Evolutionary conservation across 2,329 filamentous ascomycete genomes (phyloP).

Genomic region (Talaromyces atroroseus): DNA sequence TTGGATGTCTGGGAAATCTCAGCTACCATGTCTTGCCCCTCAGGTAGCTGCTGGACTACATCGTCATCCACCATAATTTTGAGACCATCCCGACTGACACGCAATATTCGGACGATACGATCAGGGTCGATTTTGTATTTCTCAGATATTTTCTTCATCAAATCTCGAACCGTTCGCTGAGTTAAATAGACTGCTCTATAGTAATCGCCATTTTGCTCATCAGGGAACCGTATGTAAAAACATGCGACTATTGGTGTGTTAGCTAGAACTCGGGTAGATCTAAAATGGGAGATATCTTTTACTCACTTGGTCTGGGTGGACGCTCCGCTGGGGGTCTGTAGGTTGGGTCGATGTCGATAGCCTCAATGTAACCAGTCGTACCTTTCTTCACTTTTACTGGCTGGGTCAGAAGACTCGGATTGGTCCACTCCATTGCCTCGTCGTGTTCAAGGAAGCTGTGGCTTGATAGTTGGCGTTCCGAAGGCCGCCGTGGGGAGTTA

Average conservation of each 20-base stretch:
- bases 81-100: conserved; percentile 66
- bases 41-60: conserved; percentile 72
- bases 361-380: conserved; percentile 76
- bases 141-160: conserved; percentile 64
- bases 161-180: conserved; percentile 67
- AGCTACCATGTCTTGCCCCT: conserved; percentile 83
- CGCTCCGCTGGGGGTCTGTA: conserved; percentile 76
- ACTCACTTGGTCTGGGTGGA: conserved; percentile 59
- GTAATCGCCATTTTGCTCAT: conserved; percentile 54
- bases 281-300: conserved; percentile 1
- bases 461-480: conserved; percentile 18
- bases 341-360: conserved; percentile 77
- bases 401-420: conserved; percentile 20
- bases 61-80: conserved; percentile 89
- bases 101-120: conserved; percentile 65
- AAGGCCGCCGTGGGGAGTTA: conserved; percentile 28
- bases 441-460: conserved; percentile 13
- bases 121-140: conserved; percentile 77
- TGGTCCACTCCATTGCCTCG: conserved; percentile 23
- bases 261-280: conserved; percentile 24
- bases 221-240: conserved; percentile 68
- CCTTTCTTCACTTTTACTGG: conserved; percentile 30
- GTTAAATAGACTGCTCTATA: conserved; percentile 83
- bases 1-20: conserved; percentile 60
- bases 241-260: conserved; percentile 60